These are phyloP conservation scores for Schwanniomyces pseudopolymorphus DNA, from an alignment of 805 yeast species.

Conservation along the genomic window DNA sequence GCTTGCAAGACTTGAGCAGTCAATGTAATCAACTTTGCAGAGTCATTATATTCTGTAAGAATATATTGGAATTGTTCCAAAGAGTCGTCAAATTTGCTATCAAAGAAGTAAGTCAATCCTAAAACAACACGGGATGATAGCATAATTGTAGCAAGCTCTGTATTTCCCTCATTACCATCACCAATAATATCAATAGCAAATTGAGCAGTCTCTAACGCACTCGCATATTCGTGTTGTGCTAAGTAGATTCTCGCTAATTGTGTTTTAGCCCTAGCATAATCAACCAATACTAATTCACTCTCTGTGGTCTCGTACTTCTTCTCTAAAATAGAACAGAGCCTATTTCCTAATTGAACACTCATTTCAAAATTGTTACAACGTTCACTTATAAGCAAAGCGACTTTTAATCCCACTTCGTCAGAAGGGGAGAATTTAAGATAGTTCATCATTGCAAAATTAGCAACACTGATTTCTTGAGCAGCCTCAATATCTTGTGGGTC, in stretches of 20 bases:
- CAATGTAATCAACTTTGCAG: constrained; percentile 66
- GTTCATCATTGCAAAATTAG: constrained; percentile 63
- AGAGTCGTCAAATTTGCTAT: constrained; percentile 61
- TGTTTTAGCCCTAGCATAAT: constrained; percentile 60
- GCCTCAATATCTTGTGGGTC: constrained; percentile 57
- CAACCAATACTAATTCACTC: constrained; percentile 42
- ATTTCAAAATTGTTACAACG: constrained; percentile 60
- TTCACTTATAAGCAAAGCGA: constrained; percentile 61
- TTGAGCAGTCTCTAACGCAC: constrained; percentile 62
- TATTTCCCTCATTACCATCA: constrained; percentile 28
- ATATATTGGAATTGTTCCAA: constrained; percentile 66
- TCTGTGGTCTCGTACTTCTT: constrained; percentile 56
- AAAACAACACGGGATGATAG: constrained; percentile 65
- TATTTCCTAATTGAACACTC: constrained; percentile 50
- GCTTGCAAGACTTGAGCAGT: constrained; percentile 80
- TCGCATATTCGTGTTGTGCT: constrained; percentile 54
- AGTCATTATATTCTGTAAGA: constrained; percentile 51
- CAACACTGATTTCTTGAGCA: constrained; percentile 64
- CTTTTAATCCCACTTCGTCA: constrained; percentile 56
- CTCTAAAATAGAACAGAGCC: constrained; percentile 53
- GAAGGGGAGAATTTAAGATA: constrained; percentile 62
- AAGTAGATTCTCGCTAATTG: constrained; percentile 72
- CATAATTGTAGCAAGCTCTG: constrained; percentile 19
- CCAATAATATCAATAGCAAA: constrained; percentile 51
- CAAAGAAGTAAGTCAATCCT: constrained; percentile 73